Percentiles rank a stretch among this genome's conserved stretches.
phyloP scores from a whole-genome alignment of 2,329 filamentous ascomycete genomes.

The Geoglossum cookeanum region DNA sequence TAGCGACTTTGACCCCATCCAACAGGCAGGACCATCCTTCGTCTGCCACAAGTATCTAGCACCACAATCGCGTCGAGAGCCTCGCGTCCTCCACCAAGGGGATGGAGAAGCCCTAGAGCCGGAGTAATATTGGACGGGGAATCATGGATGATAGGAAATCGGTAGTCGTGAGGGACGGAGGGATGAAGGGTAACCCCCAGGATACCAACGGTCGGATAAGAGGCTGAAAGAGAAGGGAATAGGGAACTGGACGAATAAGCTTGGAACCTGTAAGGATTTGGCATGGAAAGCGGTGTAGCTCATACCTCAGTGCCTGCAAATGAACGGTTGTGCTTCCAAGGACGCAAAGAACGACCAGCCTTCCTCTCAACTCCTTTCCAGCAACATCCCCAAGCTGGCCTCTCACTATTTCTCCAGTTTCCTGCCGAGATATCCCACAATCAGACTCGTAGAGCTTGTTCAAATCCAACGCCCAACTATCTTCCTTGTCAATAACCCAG shows the following conservation, averaged over 20 bases:
- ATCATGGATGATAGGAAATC: constrained; percentile 10
- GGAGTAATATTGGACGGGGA: constrained; percentile 13
- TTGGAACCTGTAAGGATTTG: neutral
- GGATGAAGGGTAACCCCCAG: neutral
- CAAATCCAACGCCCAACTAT: neutral
- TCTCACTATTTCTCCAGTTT: neutral
- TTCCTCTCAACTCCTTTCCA: constrained; percentile 10
- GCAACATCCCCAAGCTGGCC: constrained; percentile 6
- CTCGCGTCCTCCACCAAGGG: constrained; percentile 24
- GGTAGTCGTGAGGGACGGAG: neutral
- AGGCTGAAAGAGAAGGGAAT: constrained; percentile 3
- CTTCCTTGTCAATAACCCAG: neutral
- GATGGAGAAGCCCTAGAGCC: constrained; percentile 23
- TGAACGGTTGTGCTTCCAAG: constrained; percentile 12
- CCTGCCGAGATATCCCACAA: neutral
- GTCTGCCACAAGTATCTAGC: constrained; percentile 18
- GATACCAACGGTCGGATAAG: neutral
- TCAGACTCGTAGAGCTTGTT: neutral
- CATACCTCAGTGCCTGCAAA: constrained; percentile 11
- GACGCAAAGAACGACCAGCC: constrained; percentile 9
- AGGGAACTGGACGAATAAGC: neutral
- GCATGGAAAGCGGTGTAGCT: neutral
- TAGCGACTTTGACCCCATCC: constrained; percentile 20
- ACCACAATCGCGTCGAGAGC: constrained; percentile 27
- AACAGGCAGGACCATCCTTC: constrained; percentile 24